Conservation (phyloP, 768 basidiomycete species). For the Termitomyces sp. region DNA sequence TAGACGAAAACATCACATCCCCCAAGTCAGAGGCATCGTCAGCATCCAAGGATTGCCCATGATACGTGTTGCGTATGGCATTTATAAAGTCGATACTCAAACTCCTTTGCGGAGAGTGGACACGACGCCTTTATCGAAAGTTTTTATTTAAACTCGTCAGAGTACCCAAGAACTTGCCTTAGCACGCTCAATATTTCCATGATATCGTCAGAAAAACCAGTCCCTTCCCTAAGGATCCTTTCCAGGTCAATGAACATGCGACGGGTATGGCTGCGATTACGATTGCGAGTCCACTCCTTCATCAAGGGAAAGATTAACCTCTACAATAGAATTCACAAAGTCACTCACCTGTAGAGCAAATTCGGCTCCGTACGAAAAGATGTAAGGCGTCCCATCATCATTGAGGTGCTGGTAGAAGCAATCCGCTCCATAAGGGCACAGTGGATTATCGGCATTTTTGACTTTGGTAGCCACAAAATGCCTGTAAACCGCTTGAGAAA, state of each 20-base stretch:
- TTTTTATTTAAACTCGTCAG: too few species aligned
- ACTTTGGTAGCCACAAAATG: constrained; percentile 55
- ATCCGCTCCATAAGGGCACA: constrained; percentile 75
- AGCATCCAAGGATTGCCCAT: too few species aligned
- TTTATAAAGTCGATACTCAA: too few species aligned
- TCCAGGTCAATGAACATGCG: background rate
- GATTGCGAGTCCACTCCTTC: background rate
- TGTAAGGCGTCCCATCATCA: constrained; percentile 55
- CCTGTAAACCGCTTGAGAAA: constrained; percentile 25
- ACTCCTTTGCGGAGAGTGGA: too few species aligned
- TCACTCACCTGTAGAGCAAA: constrained; percentile 44
- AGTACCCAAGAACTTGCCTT: constrained; percentile 7
- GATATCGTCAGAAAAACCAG: constrained; percentile 9
- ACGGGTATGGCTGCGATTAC: background rate
- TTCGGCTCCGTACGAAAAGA: constrained; percentile 51
- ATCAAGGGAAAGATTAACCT: background rate
- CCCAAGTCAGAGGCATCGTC: too few species aligned
- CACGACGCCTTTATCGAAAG: too few species aligned
- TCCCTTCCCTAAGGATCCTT: background rate
- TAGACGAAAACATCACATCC: constrained; percentile 1
- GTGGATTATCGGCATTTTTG: constrained; percentile 33
- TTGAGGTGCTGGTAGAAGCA: constrained; percentile 77
- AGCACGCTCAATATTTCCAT: constrained; percentile 14
- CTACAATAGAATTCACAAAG: background rate
- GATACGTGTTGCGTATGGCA: too few species aligned